Evolutionary conservation across 1,284 basidiomycete genomes (phyloP).

Genomic region (Rhodotorula sp.): DNA sequence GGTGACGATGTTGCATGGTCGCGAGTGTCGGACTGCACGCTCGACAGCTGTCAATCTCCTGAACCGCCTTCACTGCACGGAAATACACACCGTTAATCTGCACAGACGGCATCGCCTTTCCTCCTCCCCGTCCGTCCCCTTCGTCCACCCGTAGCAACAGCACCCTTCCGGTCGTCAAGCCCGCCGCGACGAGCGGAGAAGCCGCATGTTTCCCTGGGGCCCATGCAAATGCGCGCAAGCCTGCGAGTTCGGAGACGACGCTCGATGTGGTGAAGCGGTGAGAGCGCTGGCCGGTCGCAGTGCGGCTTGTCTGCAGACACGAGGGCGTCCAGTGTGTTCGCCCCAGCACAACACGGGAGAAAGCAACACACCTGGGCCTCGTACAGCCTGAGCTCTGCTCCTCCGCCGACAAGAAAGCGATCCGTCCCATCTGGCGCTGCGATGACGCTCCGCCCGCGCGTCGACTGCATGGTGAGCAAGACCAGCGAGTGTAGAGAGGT

Average conservation of each 20-base stretch:
- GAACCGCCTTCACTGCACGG: not conserved
- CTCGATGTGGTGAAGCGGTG: constrained; percentile 23
- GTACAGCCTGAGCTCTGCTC: constrained; percentile 37
- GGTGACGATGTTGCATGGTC: constrained; percentile 41
- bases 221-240: constrained; percentile 39
- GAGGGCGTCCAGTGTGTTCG: too few species aligned
- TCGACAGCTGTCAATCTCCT: not conserved
- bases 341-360: not conserved
- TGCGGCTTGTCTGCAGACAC: too few species aligned
- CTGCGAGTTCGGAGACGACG: constrained; percentile 37
- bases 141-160: constrained; percentile 32
- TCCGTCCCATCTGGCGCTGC: constrained; percentile 4
- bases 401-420: constrained; percentile 37
- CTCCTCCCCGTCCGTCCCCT: not conserved
- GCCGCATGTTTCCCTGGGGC: constrained; percentile 17
- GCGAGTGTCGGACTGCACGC: constrained; percentile 37
- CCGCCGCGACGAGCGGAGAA: constrained; percentile 35
- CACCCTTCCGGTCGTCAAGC: constrained; percentile 36
- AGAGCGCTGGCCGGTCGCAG: not conserved
- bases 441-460: constrained; percentile 17
- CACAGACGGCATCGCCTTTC: not conserved
- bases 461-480: constrained; percentile 3
- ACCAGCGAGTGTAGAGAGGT: not conserved
- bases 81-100: constrained; percentile 31
- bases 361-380: constrained; percentile 24